These are phyloP conservation scores for Aspergillus oerlinghausenensis DNA, from an alignment of 2,329 filamentous ascomycete species.

Conservation along the genomic window DNA sequence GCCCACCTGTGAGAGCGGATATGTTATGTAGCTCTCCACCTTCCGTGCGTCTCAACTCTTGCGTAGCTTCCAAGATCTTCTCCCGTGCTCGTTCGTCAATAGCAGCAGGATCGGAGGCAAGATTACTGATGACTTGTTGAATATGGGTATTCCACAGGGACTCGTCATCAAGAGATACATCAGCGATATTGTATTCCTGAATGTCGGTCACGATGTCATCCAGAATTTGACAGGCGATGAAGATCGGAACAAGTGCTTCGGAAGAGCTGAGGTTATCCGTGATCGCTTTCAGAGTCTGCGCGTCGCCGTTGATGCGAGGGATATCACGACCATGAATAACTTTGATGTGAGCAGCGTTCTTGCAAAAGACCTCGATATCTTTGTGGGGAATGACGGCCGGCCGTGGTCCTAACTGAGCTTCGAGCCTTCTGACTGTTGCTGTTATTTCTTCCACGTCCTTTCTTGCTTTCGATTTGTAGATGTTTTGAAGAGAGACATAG, in stretches of 20 bases:
- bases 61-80: constrained; percentile 51
- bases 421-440: constrained; percentile 55
- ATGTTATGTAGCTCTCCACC: constrained; percentile 92
- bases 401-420: constrained; percentile 47
- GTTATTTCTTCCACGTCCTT: constrained; percentile 73
- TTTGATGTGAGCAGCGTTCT: constrained; percentile 89
- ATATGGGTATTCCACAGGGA: constrained; percentile 29
- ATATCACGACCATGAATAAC: constrained; percentile 65
- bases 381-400: constrained; percentile 53
- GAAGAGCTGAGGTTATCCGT: constrained; percentile 39
- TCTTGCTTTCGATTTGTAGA: constrained; percentile 86
- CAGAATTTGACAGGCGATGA: constrained; percentile 56
- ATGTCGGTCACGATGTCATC: constrained; percentile 52
- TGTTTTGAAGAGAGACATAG: constrained; percentile 84
- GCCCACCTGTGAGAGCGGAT: constrained; percentile 77
- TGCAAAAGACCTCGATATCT: constrained; percentile 90
- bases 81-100: constrained; percentile 46
- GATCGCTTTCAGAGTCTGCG: constrained; percentile 39
- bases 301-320: constrained; percentile 44
- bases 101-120: constrained; percentile 43
- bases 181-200: constrained; percentile 31
- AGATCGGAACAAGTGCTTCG: constrained; percentile 63
- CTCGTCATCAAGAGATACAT: constrained; percentile 29
- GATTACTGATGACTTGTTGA: constrained; percentile 22
- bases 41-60: constrained; percentile 69